Evolutionary conservation across 148 eudicot genomes (phyloP).

Genomic region (Vaccinium macrocarpon): DNA sequence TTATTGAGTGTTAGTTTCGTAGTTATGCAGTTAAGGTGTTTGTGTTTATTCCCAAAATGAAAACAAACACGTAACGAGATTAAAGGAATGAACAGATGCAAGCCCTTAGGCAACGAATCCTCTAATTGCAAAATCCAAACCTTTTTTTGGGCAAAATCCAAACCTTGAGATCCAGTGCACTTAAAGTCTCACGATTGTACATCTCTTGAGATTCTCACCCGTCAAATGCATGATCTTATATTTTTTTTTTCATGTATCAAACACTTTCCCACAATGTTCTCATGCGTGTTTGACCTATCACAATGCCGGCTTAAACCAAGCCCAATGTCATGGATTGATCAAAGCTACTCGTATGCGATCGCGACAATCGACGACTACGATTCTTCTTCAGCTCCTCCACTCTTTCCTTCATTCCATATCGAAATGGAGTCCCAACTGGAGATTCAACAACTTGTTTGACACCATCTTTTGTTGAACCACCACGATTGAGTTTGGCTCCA

Average conservation of each 20-base stretch:
- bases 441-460: neutral
- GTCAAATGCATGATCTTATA: too few species aligned
- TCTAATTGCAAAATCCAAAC: neutral
- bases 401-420: constrained; percentile 10
- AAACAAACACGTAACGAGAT: neutral
- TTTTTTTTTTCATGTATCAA: too few species aligned
- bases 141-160: neutral
- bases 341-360: constrained; percentile 8
- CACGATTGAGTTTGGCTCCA: constrained; percentile 17
- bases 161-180: neutral
- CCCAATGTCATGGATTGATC: constrained; percentile 21
- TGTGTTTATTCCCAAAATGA: neutral
- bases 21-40: neutral
- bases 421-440: neutral
- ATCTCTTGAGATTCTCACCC: neutral
- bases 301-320: neutral
- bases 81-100: neutral
- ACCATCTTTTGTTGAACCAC: constrained; percentile 26
- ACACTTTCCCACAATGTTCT: neutral
- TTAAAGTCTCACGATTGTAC: neutral
- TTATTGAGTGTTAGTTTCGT: neutral
- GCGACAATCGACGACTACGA: constrained; percentile 14
- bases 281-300: neutral
- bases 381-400: constrained; percentile 21
- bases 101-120: neutral